phyloP scores from a whole-genome alignment of 805 yeast species.

The Schizosaccharomyces cryophilus region DNA sequence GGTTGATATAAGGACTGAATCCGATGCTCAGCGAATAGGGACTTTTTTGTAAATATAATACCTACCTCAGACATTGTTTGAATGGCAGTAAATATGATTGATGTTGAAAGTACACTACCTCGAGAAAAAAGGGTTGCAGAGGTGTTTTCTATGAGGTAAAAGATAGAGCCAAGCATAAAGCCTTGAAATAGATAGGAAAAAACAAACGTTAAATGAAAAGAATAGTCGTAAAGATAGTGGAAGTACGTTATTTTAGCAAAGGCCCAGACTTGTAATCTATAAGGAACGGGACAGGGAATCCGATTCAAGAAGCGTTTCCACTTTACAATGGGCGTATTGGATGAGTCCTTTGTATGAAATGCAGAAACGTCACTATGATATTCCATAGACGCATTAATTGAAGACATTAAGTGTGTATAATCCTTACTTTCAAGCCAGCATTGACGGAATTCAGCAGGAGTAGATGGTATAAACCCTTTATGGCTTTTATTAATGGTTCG shows the following conservation, averaged over 20 bases:
- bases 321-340: constrained; percentile 18
- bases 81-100: constrained; percentile 26
- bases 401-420: constrained; percentile 17
- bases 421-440: constrained; percentile 26
- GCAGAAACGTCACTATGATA: constrained; percentile 9
- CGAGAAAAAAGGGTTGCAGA: constrained; percentile 36
- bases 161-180: constrained; percentile 38
- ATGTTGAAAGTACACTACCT: constrained; percentile 34
- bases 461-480: constrained; percentile 26
- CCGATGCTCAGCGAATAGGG: constrained; percentile 46
- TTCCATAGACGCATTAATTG: constrained; percentile 19
- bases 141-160: constrained; percentile 24
- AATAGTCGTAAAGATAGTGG: neutral
- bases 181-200: constrained; percentile 21
- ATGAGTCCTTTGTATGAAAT: constrained; percentile 14
- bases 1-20: constrained; percentile 50
- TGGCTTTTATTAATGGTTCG: constrained; percentile 21
- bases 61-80: constrained; percentile 31
- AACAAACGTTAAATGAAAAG: neutral
- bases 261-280: constrained; percentile 21
- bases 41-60: constrained; percentile 24
- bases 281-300: constrained; percentile 23
- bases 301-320: constrained; percentile 4
- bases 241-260: neutral
- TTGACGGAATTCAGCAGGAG: constrained; percentile 24